phyloP scores from a whole-genome alignment of 805 yeast species.

The Cyberlindnera veronae region DNA sequence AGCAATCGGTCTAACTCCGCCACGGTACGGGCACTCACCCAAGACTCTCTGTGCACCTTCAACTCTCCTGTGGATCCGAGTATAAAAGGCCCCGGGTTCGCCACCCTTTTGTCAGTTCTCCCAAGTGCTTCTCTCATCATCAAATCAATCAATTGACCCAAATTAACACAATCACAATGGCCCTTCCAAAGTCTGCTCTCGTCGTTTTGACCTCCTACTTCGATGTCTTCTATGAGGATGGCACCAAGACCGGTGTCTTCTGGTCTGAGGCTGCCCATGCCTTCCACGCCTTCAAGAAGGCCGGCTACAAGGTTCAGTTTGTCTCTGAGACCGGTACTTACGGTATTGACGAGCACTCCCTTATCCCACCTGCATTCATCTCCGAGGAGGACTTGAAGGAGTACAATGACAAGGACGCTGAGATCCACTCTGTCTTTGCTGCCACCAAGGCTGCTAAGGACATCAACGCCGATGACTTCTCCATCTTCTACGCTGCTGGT shows the following conservation, averaged over 20 bases:
- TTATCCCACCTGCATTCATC: slow-evolving; percentile 35
- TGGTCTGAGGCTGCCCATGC: slow-evolving; percentile 60
- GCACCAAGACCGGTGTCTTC: slow-evolving; percentile 58
- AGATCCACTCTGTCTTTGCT: slow-evolving; percentile 36
- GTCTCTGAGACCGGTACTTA: slow-evolving; percentile 56
- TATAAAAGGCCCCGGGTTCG: too few relatives aligned
- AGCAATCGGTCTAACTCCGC: neutral
- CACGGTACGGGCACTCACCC: neutral
- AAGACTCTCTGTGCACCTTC: too few relatives aligned
- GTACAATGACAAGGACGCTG: slow-evolving; percentile 37
- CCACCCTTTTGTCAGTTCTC: too few relatives aligned
- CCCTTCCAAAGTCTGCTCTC: slow-evolving; percentile 34
- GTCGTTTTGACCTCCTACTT: slow-evolving; percentile 42
- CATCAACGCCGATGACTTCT: slow-evolving; percentile 45
- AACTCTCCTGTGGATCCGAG: too few relatives aligned
- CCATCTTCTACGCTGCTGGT: slow-evolving; percentile 57
- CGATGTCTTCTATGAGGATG: slow-evolving; percentile 52
- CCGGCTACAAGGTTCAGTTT: slow-evolving; percentile 52
- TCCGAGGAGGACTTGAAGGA: slow-evolving; percentile 41
- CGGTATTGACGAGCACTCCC: slow-evolving; percentile 58
- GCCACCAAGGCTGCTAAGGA: slow-evolving; percentile 46
- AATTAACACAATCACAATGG: slow-evolving; percentile 10
- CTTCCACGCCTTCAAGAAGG: slow-evolving; percentile 41
- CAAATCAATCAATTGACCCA: neutral
- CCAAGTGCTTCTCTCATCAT: too few relatives aligned